Evolutionary conservation across 129 eudicot species (phyloP), one percentile per base, ranked within the genome.

Genomic region (Heracleum sosnowskyi): DNA sequence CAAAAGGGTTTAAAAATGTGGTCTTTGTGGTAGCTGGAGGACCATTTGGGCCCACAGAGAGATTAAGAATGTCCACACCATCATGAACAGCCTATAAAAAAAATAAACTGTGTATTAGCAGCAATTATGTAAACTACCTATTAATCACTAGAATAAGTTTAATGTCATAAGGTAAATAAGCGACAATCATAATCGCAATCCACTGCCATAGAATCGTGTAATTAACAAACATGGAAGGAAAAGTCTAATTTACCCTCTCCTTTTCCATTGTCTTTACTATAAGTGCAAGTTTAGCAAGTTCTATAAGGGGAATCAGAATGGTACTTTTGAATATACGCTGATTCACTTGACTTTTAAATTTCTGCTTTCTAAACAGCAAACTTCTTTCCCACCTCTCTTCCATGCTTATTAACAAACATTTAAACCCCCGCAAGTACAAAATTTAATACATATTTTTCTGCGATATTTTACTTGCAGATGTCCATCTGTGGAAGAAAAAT

Each of bases 31-130:
- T 88, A 45, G 97, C 97, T 16, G 97, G 97, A 55, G 99, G 99
- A 83, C 99, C 92, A 81, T 95, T 95, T 17, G 99, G 96, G 75
- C 99, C 97, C 51, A 94, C 97, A 13, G 98, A 94, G 81, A 94
- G 97, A 81, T 94, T 94, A 73, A 94, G 75, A 77, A 91, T 90
- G 89, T 95, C 99, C 45, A 95, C 99, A 33, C 99, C 99, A 84
- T 95, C 99, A 80, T 87, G 86, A 80, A 92, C 99, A 64, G 99
- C 99, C 97, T 95, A 91, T 80, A 24, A 83, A 69, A 24, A 24
- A 83, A 17, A 57, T 55, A 63, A 33, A 16, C 28, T n/a, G 44
- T 66, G 73, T 26, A 74, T 79, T 75, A 57, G 62, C 20, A 41
- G 39, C 11, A 40, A 42, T 45, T 78, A 60, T 37, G 36, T 57